Evolutionary conservation across 208 protist species (phyloP).

Genomic region (Trypanosoma grayi): DNA sequence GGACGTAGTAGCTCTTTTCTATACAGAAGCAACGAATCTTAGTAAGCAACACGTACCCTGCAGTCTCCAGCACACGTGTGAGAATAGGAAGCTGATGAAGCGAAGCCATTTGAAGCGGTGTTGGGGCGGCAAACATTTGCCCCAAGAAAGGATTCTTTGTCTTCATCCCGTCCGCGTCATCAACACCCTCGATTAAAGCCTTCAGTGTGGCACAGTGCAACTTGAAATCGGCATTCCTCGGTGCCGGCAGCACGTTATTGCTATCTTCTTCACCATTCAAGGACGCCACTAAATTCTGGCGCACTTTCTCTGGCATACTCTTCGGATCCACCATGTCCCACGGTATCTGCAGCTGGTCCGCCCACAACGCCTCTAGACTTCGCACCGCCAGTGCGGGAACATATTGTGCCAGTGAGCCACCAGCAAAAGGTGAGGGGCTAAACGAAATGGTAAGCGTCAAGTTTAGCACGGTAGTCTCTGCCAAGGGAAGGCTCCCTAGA

Average conservation of each 20-base stretch:
- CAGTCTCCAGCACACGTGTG: slow-evolving; percentile 17
- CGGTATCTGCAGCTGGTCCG: slow-evolving; percentile 44
- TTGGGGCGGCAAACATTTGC: not conserved
- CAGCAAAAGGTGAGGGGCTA: not conserved
- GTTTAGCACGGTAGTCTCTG: not conserved
- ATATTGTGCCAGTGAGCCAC: not conserved
- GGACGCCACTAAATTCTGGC: not conserved
- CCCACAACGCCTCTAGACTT: slow-evolving; percentile 11
- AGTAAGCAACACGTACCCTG: slow-evolving; percentile 27
- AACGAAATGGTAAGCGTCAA: slow-evolving; percentile 17
- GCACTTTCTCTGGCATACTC: slow-evolving; percentile 15
- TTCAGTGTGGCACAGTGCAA: slow-evolving; percentile 7
- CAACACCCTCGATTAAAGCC: not conserved
- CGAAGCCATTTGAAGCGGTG: not conserved
- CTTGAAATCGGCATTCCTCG: not conserved
- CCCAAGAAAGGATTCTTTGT: not conserved
- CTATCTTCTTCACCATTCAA: not conserved
- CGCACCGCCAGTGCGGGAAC: slow-evolving; percentile 12
- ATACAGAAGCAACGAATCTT: slow-evolving; percentile 13
- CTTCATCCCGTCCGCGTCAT: too few species aligned
- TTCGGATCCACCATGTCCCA: slow-evolving; percentile 49
- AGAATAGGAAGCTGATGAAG: slow-evolving; percentile 12
- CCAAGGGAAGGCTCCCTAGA: not conserved
- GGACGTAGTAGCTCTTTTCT: slow-evolving; percentile 17
- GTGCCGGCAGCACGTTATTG: too few species aligned